phyloP scores from a whole-genome alignment of 495 filamentous ascomycete species.

The Penicillium daleae region DNA sequence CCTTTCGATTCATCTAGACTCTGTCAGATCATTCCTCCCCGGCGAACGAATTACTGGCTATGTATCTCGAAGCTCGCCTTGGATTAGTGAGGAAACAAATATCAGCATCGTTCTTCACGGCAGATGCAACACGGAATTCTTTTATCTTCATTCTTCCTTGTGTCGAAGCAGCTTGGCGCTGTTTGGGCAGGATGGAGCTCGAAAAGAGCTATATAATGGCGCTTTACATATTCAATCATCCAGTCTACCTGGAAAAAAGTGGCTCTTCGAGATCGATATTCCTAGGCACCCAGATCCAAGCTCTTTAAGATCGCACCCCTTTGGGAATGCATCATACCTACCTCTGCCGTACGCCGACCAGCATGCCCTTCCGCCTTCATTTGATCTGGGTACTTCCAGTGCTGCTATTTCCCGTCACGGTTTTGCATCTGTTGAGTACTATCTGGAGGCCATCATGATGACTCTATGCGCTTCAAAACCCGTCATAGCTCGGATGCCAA shows the following conservation, averaged over 20 bases:
- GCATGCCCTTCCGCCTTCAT: slow-evolving; percentile 2
- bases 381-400: background rate
- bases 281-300: background rate
- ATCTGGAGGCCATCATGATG: background rate
- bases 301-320: background rate
- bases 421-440: background rate
- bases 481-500: background rate
- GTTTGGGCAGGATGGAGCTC: background rate
- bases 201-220: background rate
- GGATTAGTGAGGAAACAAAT: background rate
- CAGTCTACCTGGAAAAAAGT: background rate
- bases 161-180: background rate
- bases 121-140: background rate
- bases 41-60: background rate
- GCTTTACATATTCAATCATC: background rate
- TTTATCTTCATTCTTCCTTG: background rate
- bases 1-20: background rate
- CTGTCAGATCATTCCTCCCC: background rate
- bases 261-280: background rate
- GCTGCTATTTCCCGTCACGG: background rate
- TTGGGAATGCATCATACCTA: background rate
- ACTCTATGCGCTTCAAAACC: background rate
- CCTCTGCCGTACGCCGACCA: background rate
- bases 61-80: background rate
- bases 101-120: background rate